Percentiles rank a stretch among this genome's conserved stretches.
Evolutionary conservation across 129 eudicot species (phyloP).

Genomic region (Daucus carota): DNA sequence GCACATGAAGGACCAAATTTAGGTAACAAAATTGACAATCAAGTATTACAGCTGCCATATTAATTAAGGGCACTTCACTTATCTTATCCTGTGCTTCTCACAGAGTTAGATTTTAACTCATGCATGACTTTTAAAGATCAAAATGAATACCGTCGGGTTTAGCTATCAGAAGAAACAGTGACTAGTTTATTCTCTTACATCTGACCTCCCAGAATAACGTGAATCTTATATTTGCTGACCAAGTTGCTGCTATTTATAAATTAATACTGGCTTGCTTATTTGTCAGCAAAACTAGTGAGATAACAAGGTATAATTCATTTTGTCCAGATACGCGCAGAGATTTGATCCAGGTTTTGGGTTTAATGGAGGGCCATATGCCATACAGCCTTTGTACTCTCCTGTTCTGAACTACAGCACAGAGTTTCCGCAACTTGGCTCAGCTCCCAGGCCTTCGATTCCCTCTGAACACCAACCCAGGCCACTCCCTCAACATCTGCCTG

Average conservation of each 20-base stretch:
- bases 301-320: not conserved
- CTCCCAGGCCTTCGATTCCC: conserved; percentile 54
- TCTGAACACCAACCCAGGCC: conserved; percentile 58
- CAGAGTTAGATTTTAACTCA: not conserved
- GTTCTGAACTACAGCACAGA: conserved; percentile 85
- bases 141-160: not conserved
- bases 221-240: not conserved
- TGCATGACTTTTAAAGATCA: not conserved
- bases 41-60: not conserved
- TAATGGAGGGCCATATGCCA: conserved; percentile 56
- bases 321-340: conserved; percentile 72
- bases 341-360: conserved; percentile 98
- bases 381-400: conserved; percentile 90
- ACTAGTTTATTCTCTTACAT: not conserved
- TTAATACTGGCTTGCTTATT: not conserved
- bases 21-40: not conserved
- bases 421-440: conserved; percentile 90
- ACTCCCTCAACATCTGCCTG: conserved; percentile 65
- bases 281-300: too few relatives aligned
- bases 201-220: not conserved
- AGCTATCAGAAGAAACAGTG: not conserved
- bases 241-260: not conserved
- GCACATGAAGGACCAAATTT: not conserved
- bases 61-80: not conserved
- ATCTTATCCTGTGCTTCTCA: not conserved